These are phyloP conservation scores for Cicer chorassanicum DNA, from an alignment of 306 rosid species.

Conservation along the genomic window DNA sequence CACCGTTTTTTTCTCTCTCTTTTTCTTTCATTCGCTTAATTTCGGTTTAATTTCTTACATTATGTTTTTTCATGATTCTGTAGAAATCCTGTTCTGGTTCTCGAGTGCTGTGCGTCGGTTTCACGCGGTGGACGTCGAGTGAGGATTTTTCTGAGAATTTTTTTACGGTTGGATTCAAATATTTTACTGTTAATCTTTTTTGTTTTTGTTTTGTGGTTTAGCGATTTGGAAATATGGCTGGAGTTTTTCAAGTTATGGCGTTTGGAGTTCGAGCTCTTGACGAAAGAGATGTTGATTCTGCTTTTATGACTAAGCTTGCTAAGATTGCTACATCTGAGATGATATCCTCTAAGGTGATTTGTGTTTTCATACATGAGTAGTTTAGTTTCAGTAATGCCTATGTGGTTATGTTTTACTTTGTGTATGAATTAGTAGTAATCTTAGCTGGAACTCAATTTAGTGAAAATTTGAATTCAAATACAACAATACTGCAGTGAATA, in stretches of 20 bases:
- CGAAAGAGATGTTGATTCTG: conserved; percentile 64
- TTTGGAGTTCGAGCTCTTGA: conserved; percentile 82
- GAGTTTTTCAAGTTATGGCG: conserved; percentile 92
- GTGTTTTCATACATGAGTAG: conserved; percentile 4
- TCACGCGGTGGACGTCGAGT: conserved; percentile 98
- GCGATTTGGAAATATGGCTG: conserved; percentile 97
- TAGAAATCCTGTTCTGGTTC: conserved; percentile 83
- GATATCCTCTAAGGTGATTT: conserved; percentile 85
- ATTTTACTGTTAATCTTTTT: neutral
- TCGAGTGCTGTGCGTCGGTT: conserved; percentile 78
- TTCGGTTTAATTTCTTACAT: conserved; percentile 23
- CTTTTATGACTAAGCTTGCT: conserved; percentile 83
- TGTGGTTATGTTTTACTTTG: conserved; percentile 30
- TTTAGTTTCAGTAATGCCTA: conserved; percentile 12
- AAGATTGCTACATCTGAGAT: conserved; percentile 91
- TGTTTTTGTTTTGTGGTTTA: conserved; percentile 40
- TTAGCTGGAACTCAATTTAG: neutral
- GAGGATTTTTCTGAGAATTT: neutral
- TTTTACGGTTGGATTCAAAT: neutral
- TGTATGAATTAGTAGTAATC: conserved; percentile 25
- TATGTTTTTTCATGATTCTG: neutral
- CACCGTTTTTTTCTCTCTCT: neutral
- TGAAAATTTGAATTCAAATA: conserved; percentile 3
- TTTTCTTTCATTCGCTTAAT: neutral
- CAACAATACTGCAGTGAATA: neutral